Conservation (phyloP, 495 filamentous ascomycete genomes). For the Aspergillus bertholletiae region DNA sequence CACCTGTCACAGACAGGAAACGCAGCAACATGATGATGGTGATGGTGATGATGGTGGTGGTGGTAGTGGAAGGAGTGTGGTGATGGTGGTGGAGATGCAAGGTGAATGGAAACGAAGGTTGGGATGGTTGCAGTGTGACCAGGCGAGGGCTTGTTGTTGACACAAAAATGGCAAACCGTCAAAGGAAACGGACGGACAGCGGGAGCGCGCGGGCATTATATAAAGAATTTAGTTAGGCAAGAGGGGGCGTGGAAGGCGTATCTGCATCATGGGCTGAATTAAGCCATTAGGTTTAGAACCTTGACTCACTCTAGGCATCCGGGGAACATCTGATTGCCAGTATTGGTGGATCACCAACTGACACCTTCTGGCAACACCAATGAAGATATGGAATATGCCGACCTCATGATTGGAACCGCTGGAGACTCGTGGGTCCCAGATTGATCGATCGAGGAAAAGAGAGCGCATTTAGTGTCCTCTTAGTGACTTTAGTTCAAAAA, state of each 20-base stretch:
- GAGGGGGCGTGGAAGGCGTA: too few species aligned
- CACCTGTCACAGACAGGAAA: slow-evolving; percentile 6
- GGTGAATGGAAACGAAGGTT: neutral
- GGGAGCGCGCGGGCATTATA: neutral
- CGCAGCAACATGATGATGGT: slow-evolving; percentile 9
- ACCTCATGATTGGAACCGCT: neutral
- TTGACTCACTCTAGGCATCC: neutral
- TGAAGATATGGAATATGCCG: neutral
- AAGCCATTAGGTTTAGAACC: neutral
- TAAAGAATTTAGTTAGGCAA: too few species aligned
- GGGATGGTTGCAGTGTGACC: neutral
- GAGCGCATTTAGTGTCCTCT: too few species aligned
- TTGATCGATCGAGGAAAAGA: neutral
- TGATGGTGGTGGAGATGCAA: neutral
- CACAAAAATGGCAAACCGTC: too few species aligned
- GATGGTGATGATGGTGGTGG: too few species aligned
- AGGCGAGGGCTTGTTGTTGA: too few species aligned
- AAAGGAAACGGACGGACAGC: neutral
- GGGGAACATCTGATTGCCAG: neutral
- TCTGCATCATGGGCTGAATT: too few species aligned
- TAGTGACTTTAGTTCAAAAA: too few species aligned
- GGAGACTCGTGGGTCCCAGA: neutral
- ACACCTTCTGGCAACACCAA: neutral
- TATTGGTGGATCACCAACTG: neutral
- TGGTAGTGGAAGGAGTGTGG: neutral